Conservation (phyloP, 768 basidiomycete genomes). For the Tulasnella sp. region DNA sequence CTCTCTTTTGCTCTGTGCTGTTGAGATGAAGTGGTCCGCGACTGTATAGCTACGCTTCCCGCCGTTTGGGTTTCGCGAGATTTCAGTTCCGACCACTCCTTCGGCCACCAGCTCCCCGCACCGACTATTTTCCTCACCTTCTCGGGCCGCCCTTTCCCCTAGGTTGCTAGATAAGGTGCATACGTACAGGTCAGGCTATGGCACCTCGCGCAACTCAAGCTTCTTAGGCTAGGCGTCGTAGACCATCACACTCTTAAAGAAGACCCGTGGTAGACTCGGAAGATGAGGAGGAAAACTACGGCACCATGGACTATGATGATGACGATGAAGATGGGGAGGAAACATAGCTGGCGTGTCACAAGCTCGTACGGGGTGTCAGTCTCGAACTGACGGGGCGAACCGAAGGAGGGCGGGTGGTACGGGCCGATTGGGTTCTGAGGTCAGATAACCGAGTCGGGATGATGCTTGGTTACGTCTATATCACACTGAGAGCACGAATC, state of each 20-base stretch:
- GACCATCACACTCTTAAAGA: slow-evolving; percentile 29
- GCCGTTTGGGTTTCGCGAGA: background rate
- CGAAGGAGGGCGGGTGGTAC: background rate
- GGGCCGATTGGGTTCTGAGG: background rate
- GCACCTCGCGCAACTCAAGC: slow-evolving; percentile 8
- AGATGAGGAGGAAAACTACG: slow-evolving; percentile 37
- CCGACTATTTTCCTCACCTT: background rate
- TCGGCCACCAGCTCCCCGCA: background rate
- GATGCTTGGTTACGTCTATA: background rate
- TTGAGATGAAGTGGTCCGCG: background rate
- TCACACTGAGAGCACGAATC: background rate
- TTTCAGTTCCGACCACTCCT: background rate
- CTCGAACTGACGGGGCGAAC: background rate
- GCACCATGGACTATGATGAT: slow-evolving; percentile 37
- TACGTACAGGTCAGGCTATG: background rate
- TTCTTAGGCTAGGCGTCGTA: background rate
- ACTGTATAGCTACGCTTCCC: too few species aligned
- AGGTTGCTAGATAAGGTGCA: background rate
- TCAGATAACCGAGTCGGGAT: background rate
- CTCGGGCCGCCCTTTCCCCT: background rate
- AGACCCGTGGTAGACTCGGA: slow-evolving; percentile 35
- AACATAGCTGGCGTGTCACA: slow-evolving; percentile 17
- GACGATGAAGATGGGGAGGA: slow-evolving; percentile 32
- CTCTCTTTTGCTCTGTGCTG: too few species aligned
- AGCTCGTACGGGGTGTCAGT: slow-evolving; percentile 2